A percentile compares a stretch with the other conserved stretches of the same genome.
Conservation (phyloP, 306 rosid genomes). For the Gastrolobium bilobum region DNA sequence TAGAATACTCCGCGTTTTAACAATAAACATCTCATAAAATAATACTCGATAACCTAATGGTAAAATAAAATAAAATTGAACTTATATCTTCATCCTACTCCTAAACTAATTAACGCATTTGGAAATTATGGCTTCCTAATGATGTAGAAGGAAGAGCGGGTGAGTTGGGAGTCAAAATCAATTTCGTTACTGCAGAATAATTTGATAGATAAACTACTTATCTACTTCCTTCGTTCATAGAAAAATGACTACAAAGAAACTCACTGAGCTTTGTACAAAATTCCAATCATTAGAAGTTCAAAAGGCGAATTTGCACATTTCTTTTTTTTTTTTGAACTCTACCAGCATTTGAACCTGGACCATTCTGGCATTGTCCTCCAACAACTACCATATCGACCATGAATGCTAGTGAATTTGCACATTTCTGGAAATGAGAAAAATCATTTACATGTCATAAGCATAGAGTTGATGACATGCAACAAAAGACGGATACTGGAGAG, state of each 20-base stretch:
- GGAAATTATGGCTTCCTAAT: not conserved
- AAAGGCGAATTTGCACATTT: conserved; percentile 33
- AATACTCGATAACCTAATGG: not conserved
- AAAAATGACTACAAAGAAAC: conserved; percentile 49
- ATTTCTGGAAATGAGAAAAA: conserved; percentile 21
- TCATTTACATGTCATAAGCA: conserved; percentile 92
- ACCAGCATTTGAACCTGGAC: too few relatives aligned
- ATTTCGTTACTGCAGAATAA: conserved; percentile 40
- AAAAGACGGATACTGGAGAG: conserved; percentile 74
- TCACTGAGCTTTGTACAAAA: conserved; percentile 58
- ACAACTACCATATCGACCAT: too few relatives aligned
- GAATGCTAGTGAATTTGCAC: conserved; percentile 5
- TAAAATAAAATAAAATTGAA: not conserved
- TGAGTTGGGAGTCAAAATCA: not conserved
- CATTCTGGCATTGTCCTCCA: too few relatives aligned
- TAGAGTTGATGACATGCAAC: conserved; percentile 91
- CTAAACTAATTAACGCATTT: not conserved
- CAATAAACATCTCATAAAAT: not conserved
- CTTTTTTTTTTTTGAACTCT: not conserved
- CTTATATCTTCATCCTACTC: not conserved
- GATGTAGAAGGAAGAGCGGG: not conserved
- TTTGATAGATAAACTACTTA: conserved; percentile 41
- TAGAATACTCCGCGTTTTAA: not conserved
- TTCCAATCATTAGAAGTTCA: conserved; percentile 39
- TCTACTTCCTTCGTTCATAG: conserved; percentile 3